Evolutionary conservation across 805 yeast species (phyloP), one percentile per base, ranked within the genome.

Genomic region (Alloascoidea africana): DNA sequence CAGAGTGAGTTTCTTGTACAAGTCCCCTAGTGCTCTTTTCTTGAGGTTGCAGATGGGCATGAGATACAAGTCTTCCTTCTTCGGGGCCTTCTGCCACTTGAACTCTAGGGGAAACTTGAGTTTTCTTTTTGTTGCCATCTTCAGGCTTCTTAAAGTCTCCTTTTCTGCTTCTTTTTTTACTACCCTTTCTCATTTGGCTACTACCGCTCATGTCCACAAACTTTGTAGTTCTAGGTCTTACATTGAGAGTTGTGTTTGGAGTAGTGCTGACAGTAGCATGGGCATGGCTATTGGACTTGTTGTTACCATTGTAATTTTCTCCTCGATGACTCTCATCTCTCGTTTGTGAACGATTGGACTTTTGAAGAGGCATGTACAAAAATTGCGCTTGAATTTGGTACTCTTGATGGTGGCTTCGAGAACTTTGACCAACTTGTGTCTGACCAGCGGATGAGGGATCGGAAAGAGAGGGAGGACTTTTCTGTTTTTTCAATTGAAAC

Each of bases 351-450:
- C 8, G 8, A 23, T 23, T 23, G n/a, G 13, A 8, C 30, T 8
- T 23, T 23, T 23, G 30, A 8, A 23, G n/a, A 8, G 30, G 30
- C 30, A 23, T 23, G n/a, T 23, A 23, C n/a, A 23, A 23, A 23
- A 23, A 23, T 23, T 23, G 30, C 30, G 30, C 30, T 23, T 23
- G 30, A 16, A 17, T 23, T 16, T 18, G 37, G 27, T 5, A 35
- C 23, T 18, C 36, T 16, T 6, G 19, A 35, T 23, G 5, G 27
- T 5, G 11, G 5, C 14, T 11, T 35, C 27, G 4, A 35, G 18
- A 5, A 33, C 37, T 17, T 5, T 17, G 36, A 35, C 23, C 36
- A 23, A 8, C 30, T 8, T 23, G 30, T 23, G 30, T 8, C 8
- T 23, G 30, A n/a, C n/a, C n/a, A n/a, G n/a, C n/a, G n/a, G n/a